phyloP scores from a whole-genome alignment of 306 rosid species.

The Medicago truncatula region DNA sequence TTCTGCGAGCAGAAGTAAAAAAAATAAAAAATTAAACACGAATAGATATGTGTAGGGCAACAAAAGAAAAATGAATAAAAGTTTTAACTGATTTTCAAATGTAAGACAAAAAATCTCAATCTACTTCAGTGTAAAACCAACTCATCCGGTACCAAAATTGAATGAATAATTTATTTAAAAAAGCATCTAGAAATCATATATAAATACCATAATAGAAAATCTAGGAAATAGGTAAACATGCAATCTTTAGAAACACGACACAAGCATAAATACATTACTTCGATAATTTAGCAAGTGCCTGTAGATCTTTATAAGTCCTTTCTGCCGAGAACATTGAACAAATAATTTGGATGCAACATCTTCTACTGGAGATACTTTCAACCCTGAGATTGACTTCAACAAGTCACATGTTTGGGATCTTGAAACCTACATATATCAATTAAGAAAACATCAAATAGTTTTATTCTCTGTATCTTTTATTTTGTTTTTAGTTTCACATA shows the following conservation, averaged over 20 bases:
- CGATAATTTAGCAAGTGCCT: conserved; percentile 90
- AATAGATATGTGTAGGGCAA: background rate
- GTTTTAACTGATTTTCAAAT: conserved; percentile 35
- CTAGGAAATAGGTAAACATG: conserved; percentile 23
- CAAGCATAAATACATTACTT: conserved; percentile 57
- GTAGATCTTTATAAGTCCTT: conserved; percentile 95
- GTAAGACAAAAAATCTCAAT: conserved; percentile 9
- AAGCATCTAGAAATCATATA: background rate
- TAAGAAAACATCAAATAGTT: conserved; percentile 39
- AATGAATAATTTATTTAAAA: conserved; percentile 29
- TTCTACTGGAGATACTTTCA: conserved; percentile 92
- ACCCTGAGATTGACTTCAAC: conserved; percentile 79
- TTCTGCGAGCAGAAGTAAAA: conserved; percentile 63
- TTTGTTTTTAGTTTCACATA: conserved; percentile 13
- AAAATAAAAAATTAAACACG: conserved; percentile 31
- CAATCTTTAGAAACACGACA: conserved; percentile 38
- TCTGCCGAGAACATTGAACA: conserved; percentile 99
- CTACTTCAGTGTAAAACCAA: conserved; percentile 29
- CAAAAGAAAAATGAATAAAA: conserved; percentile 4
- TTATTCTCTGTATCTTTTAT: conserved; percentile 3
- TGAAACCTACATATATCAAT: conserved; percentile 74
- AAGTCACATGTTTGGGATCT: conserved; percentile 86
- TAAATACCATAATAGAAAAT: conserved; percentile 12
- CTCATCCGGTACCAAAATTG: conserved; percentile 20
- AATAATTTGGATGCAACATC: conserved; percentile 91